These are phyloP conservation scores for Leishmania gerbilli DNA, from an alignment of 208 protist genomes.

Conservation along the genomic window DNA sequence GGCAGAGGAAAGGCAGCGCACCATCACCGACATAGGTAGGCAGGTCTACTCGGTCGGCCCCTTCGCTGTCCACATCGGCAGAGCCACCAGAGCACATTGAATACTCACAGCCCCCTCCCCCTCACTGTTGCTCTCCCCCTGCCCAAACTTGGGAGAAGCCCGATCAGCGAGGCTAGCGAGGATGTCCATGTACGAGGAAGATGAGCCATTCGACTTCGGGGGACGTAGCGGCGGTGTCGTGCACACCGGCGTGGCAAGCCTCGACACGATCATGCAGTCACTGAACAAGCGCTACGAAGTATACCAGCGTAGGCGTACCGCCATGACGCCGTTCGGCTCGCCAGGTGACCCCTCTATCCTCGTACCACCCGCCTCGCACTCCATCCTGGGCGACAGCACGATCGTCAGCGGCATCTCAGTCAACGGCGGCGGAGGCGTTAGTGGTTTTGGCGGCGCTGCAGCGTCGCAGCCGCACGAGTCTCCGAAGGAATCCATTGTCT, in stretches of 20 bases:
- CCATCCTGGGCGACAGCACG: slow-evolving; percentile 31
- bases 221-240: background rate
- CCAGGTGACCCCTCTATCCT: slow-evolving; percentile 8
- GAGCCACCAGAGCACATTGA: background rate
- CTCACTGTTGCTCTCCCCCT: background rate
- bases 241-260: slow-evolving; percentile 6
- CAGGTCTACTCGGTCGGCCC: background rate
- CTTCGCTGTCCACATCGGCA: background rate
- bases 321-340: slow-evolving; percentile 25
- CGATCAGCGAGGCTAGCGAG: background rate
- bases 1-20: background rate
- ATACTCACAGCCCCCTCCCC: background rate
- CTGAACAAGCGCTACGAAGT: slow-evolving; percentile 35
- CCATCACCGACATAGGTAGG: background rate
- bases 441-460: background rate
- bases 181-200: slow-evolving; percentile 3
- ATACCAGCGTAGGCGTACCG: slow-evolving; percentile 29
- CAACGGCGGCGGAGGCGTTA: background rate
- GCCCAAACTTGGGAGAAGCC: background rate
- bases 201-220: slow-evolving; percentile 3
- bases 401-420: background rate
- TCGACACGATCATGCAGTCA: slow-evolving; percentile 32
- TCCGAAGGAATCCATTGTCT: slow-evolving; percentile 6
- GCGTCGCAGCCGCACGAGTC: slow-evolving; percentile 5
- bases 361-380: slow-evolving; percentile 13